Evolutionary conservation across 192 early-diverging fungal species (phyloP).

Genomic region (Coemansia sp.): DNA sequence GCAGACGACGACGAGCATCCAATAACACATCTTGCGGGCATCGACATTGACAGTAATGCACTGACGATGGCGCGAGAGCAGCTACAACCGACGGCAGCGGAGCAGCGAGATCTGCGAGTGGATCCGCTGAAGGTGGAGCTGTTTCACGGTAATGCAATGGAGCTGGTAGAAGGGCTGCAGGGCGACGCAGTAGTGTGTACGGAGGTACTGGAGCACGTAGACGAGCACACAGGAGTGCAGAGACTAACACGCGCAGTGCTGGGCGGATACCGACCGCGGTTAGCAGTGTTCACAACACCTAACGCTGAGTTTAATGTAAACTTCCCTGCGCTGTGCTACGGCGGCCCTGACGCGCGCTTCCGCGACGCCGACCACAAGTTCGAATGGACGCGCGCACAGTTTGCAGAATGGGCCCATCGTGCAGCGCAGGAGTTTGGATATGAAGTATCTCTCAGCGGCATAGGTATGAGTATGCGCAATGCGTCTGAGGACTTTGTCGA

Average conservation of each 20-base stretch:
- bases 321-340: conserved; percentile 76
- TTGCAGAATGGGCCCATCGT: conserved; percentile 66
- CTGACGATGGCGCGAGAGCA: conserved; percentile 48
- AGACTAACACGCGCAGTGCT: conserved; percentile 63
- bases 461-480: conserved; percentile 40
- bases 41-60: conserved; percentile 62
- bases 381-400: conserved; percentile 92
- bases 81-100: conserved; percentile 63
- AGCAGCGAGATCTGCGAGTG: conserved; percentile 61
- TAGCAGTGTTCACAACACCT: conserved; percentile 74
- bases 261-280: conserved; percentile 64
- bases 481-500: conserved; percentile 23
- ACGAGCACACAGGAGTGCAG: conserved; percentile 52
- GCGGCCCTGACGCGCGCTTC: conserved; percentile 60
- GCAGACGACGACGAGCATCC: conserved; percentile 47
- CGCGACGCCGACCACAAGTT: conserved; percentile 89
- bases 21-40: conserved; percentile 63
- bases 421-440: conserved; percentile 68
- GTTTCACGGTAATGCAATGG: conserved; percentile 59
- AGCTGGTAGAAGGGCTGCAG: conserved; percentile 4
- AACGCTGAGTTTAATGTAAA: conserved; percentile 92
- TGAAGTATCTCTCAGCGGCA: conserved; percentile 47
- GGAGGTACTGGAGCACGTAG: conserved; percentile 87
- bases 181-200: conserved; percentile 72
- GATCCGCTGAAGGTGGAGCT: conserved; percentile 61